A percentile compares a stretch with the other conserved stretches of the same genome.
phyloP scores from a whole-genome alignment of 768 basidiomycete genomes.

The Sutorius australiensis region DNA sequence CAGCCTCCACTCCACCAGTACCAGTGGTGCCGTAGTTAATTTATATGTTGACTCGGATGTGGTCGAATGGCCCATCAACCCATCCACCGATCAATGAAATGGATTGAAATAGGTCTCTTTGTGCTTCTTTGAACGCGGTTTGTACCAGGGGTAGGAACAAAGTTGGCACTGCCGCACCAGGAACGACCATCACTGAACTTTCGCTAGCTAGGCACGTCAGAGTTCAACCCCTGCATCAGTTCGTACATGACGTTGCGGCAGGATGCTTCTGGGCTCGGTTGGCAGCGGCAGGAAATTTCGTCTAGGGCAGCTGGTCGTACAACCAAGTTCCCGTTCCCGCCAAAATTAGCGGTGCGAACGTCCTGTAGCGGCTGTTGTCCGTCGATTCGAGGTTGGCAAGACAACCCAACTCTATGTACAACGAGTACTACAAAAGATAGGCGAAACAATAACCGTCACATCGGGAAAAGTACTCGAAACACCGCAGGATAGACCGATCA shows the following conservation, averaged over 20 bases:
- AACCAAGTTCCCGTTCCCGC: no score
- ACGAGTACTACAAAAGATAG: slow-evolving; percentile 8
- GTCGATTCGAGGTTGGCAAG: not conserved
- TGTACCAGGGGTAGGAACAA: not conserved
- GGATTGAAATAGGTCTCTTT: no score
- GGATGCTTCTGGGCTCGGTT: no score
- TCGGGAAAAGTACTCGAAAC: not conserved
- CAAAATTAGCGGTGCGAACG: no score
- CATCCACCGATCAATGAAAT: not conserved
- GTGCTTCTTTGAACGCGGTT: not conserved
- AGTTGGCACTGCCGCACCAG: not conserved
- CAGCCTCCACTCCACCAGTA: not conserved
- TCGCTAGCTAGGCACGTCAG: no score
- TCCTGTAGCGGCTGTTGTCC: no score
- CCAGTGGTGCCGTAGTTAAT: not conserved
- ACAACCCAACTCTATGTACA: not conserved
- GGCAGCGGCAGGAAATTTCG: no score
- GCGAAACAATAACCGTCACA: slow-evolving; percentile 2
- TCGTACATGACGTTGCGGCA: no score
- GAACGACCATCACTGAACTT: not conserved
- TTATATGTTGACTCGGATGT: no score
- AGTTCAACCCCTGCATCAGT: no score
- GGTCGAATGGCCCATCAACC: no score
- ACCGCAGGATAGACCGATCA: slow-evolving; percentile 1
- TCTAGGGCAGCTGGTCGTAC: no score